Evolutionary conservation across 805 yeast species (phyloP).

Genomic region (Candida alai): DNA sequence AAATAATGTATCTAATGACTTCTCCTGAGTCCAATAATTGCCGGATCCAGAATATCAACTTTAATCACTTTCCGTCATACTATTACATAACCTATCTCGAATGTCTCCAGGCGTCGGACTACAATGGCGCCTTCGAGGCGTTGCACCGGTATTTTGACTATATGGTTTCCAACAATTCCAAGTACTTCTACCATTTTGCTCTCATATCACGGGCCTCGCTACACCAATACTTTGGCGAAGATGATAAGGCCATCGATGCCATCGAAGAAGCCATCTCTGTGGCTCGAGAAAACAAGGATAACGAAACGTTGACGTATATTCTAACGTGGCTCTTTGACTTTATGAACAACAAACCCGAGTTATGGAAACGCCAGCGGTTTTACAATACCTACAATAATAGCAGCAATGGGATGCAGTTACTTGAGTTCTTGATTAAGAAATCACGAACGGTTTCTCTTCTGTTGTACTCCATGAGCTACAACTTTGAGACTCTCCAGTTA

Average conservation of each 20-base stretch:
- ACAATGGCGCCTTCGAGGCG: conserved; percentile 49
- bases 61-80: conserved; percentile 32
- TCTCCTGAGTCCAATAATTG: conserved; percentile 37
- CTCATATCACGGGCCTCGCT: conserved; percentile 66
- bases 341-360: conserved; percentile 61
- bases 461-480: conserved; percentile 59
- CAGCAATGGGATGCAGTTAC: conserved; percentile 57
- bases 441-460: conserved; percentile 47
- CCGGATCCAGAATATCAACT: conserved; percentile 28
- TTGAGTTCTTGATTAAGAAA: conserved; percentile 56
- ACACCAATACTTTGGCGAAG: conserved; percentile 65
- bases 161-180: conserved; percentile 63
- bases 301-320: conserved; percentile 64
- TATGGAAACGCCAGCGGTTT: conserved; percentile 43
- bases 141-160: conserved; percentile 68
- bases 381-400: conserved; percentile 23
- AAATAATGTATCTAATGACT: conserved; percentile 44
- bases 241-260: conserved; percentile 67
- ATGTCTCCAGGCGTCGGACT: conserved; percentile 54
- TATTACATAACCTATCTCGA: conserved; percentile 62
- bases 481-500: conserved; percentile 56
- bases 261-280: conserved; percentile 84
- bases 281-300: conserved; percentile 82
- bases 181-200: conserved; percentile 72
- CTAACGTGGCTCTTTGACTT: conserved; percentile 73